Base-by-base conservation (phyloP, 2,329 filamentous ascomycete species). In the Zarea fungicola region DNA sequence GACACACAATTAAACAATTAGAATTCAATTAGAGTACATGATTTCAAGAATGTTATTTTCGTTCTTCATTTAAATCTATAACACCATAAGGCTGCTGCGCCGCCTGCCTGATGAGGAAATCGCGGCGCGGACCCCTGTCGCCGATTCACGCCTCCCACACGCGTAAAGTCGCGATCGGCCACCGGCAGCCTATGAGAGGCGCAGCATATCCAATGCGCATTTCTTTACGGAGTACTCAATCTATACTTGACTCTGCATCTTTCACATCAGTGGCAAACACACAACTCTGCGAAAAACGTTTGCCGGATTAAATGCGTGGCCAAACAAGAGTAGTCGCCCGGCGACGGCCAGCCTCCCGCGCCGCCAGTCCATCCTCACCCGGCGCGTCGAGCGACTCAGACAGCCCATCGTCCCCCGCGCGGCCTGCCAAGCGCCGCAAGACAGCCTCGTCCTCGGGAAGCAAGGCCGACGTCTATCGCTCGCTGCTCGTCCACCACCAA, bases 391-490 rank as follows among this genome's bases (percentile, higher is more conserved):
- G 26, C 37, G 29, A 42, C 23, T 36, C 37, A 13, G 37, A 35
- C 2, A 18, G 25, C 34, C 18, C 19, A 21, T n/a, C n/a, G n/a
- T 31, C 43, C 16, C 22, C 23, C 10, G 28, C 48, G 10, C 44
- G 35, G 14, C 35, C 42, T 23, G 28, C 36, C 35, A 50, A 50
- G 34, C 48, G 48, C 14, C 48, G 42, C 42, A 50, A 50, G 19
- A 46, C 42, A 2, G 34, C 48, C 35, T 18, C 36, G 5, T 11
- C 42, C 4, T 35, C 48, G 1, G 14, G 16, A 21, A 28, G 19
- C 35, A 44, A 18, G 6, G 21, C 22, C n/a, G 36, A 41, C 5
- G 36, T 36, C 19, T 50, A 50, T 14, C 34, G 26, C n/a, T n/a
- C n/a, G n/a, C n/a, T n/a, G n/a, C n/a, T n/a, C n/a, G n/a, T n/a